Evolutionary conservation across 768 basidiomycete species (phyloP), one percentile per base, ranked within the genome.

Genomic region (Rhizopogon vulgaris): DNA sequence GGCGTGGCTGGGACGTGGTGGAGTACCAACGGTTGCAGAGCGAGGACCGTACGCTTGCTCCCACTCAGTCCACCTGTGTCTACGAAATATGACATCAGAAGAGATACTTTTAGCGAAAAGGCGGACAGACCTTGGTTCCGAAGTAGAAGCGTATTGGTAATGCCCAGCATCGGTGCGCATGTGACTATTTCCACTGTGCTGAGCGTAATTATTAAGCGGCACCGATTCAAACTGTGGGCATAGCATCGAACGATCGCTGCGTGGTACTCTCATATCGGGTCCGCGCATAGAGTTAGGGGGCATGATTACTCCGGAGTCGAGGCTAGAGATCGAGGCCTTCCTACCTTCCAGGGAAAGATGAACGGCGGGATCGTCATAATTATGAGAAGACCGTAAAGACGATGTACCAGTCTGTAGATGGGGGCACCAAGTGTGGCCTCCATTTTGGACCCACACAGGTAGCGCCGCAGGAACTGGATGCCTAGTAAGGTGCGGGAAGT

Each of bases 401-500:
- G 28, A 32, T 6, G 7, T 14, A 18, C 22, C 45, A 30, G 30
- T 40, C 17, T 49, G 49, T 14, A 28, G 12, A 14, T 51, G 48
- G 27, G 38, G 36, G 17, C 52, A 24, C 56, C 56, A 57, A 30
- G 32, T 10, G 41, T 41, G 53, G 11, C 8, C 9, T 4, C 45
- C 32, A 6, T 9, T 18, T 24, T 46, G 45, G 1, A 18, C 32
- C 49, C 49, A 51, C 30, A 56, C 17, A 2, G 62, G 56, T 37
- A 62, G 58, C 36, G 53, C 55, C 15, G 54, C 55, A 6, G 67
- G 63, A 32, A 63, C 58, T 32, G 68, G 60, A 42, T 55, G 62
- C 52, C 54, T 63, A 4, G 68, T 68, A 18, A 51, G 49, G 30
- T 68, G 65, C 27, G 66, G 37, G 36, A 60, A 49, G 27, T 68